Base-by-base conservation (phyloP, 768 basidiomycete species). In the Dioszegia hungarica region DNA sequence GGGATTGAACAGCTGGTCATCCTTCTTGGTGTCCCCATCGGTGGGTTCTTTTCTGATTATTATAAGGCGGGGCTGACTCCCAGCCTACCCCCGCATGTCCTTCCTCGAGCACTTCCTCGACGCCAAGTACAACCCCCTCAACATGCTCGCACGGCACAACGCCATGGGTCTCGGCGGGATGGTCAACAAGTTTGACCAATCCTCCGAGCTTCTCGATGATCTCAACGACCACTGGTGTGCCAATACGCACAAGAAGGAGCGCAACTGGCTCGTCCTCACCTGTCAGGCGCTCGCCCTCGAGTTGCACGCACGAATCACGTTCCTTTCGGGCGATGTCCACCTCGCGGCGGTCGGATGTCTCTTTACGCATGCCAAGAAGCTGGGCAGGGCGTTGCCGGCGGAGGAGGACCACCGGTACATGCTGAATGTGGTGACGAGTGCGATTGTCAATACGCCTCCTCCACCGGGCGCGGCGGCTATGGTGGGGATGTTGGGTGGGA, bases 171-270 rank as follows among this genome's bases (percentile, higher is more conserved):
- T 90, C 39, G 82, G 82, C 28, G 86, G 89, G 12, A 88, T 93
- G 56, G 66, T 74, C 22, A 77, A 73, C 60, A 77, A 70, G 58
- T 73, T 76, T 63, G 70, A 76, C 54, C 66, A 76, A 39, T 68
- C 76, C 40, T 88, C 92, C 0, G 95, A 98, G 76, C 78, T 99
- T 27, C 81, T 97, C 54, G 94, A 98, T 76, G 94, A 99, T 77
- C 79, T 74, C 85, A 91, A 91, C 62, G 90, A 94, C 70, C 90
- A 93, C 66, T 93, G 91, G 91, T 93, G 90, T 4, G 83, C 89
- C 28, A 84, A 84, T 54, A 70, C 61, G 24, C 70, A 72, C 57
- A 77, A 95, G 87, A 81, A 81, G 77, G 95, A 98, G 76, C 86
- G 94, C 52, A 97, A 98, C 74, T 86, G 84, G 85, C 79, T 97